Conservation (phyloP, 768 basidiomycete species). For the Steccherinum ochraceum region DNA sequence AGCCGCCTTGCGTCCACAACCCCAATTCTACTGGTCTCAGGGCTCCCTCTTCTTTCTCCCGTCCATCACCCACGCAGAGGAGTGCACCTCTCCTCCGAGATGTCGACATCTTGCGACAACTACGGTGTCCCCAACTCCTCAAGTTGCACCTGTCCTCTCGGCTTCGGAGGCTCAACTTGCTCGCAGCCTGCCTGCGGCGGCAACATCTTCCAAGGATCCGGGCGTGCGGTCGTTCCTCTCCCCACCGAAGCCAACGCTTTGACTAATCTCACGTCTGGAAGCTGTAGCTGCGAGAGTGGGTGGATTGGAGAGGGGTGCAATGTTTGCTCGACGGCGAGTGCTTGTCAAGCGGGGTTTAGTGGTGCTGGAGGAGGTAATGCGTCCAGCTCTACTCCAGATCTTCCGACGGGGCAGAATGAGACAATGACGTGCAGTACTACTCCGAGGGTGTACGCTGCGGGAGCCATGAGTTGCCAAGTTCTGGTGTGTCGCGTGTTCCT, state of each 20-base stretch:
- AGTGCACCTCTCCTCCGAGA: no score
- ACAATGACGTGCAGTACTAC: constrained; percentile 68
- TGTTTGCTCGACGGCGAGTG: constrained; percentile 61
- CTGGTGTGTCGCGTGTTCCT: constrained; percentile 54
- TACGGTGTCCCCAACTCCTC: constrained; percentile 54
- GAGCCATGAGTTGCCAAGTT: constrained; percentile 83
- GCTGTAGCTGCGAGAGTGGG: constrained; percentile 64
- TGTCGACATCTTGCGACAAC: constrained; percentile 50
- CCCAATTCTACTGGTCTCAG: no score
- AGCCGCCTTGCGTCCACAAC: no score
- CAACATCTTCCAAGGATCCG: constrained; percentile 67
- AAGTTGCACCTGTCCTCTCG: constrained; percentile 71
- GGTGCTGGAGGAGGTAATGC: constrained; percentile 31
- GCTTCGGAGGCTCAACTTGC: constrained; percentile 72
- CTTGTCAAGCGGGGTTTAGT: constrained; percentile 62
- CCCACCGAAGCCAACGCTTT: constrained; percentile 30
- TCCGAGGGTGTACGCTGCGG: constrained; percentile 67
- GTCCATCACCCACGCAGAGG: no score
- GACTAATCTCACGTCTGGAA: constrained; percentile 60
- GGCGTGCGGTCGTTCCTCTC: constrained; percentile 42
- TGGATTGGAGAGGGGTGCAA: constrained; percentile 81
- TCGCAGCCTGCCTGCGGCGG: constrained; percentile 72
- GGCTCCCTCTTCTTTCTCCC: no score
- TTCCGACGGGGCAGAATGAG: constrained; percentile 40
- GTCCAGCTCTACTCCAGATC: constrained; percentile 15